Conservation (phyloP, 306 rosid species). For the Begonia masoniana region DNA sequence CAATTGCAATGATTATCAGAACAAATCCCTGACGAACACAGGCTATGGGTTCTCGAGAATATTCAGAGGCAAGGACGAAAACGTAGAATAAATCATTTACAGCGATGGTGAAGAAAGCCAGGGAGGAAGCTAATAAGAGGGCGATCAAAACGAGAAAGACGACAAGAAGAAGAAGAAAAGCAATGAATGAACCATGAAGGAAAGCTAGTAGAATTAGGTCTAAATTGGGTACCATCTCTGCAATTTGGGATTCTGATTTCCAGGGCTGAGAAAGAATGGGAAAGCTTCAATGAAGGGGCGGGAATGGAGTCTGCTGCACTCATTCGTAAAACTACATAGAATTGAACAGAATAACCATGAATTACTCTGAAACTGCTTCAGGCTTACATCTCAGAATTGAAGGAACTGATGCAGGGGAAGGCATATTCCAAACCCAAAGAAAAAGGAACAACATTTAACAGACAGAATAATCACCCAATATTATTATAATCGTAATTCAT, state of each 20-base stretch:
- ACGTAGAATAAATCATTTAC: slow-evolving; percentile 10
- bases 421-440: too few species aligned
- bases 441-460: too few species aligned
- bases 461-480: too few species aligned
- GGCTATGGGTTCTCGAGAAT: slow-evolving; percentile 8
- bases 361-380: background rate
- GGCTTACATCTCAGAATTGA: too few species aligned
- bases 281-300: background rate
- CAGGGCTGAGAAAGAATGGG: background rate
- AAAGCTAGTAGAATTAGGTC: slow-evolving; percentile 22
- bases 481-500: too few species aligned
- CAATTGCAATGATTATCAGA: slow-evolving; percentile 6
- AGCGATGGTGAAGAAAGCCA: slow-evolving; percentile 12
- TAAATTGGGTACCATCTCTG: slow-evolving; percentile 18
- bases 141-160: slow-evolving; percentile 5
- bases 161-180: slow-evolving; percentile 15
- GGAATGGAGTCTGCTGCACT: slow-evolving; percentile 20
- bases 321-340: slow-evolving; percentile 11
- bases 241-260: background rate
- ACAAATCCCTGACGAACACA: slow-evolving; percentile 15
- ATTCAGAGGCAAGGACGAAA: slow-evolving; percentile 3
- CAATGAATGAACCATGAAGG: slow-evolving; percentile 26
- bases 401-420: too few species aligned
- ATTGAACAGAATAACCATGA: slow-evolving; percentile 4
- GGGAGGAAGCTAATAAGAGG: slow-evolving; percentile 14